phyloP scores from a whole-genome alignment of 257 asterid species.

The Jacaranda copaia region DNA sequence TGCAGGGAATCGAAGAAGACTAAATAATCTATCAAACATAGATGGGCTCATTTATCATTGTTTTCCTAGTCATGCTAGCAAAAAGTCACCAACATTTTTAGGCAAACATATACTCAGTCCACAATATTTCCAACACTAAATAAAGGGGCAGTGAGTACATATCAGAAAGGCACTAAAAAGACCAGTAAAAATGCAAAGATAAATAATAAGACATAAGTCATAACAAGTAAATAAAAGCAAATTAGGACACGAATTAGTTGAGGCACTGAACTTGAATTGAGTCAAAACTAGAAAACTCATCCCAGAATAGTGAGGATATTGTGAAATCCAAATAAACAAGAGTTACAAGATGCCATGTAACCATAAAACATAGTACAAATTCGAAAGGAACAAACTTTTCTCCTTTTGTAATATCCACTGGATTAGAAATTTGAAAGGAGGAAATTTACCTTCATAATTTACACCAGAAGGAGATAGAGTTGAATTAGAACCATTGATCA shows the following conservation, averaged over 20 bases:
- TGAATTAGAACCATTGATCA: conserved; percentile 64
- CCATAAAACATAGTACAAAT: conserved; percentile 8
- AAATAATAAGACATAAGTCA: not conserved
- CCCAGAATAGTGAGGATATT: conserved; percentile 11
- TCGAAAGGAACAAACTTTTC: not conserved
- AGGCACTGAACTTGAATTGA: conserved; percentile 32
- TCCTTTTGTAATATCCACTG: conserved; percentile 25
- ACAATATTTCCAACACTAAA: too few species aligned
- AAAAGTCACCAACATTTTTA: not conserved
- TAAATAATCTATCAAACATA: conserved; percentile 1
- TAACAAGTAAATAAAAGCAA: conserved; percentile 10
- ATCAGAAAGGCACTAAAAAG: conserved; percentile 13
- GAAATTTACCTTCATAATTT: conserved; percentile 87
- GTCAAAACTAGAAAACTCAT: conserved; percentile 1
- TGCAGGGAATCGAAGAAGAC: conserved; percentile 43
- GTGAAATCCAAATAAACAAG: conserved; percentile 20
- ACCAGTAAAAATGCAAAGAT: not conserved
- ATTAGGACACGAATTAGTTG: conserved; percentile 36
- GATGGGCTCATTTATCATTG: not conserved
- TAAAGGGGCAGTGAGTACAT: too few species aligned
- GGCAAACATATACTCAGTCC: not conserved
- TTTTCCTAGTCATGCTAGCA: conserved; percentile 10
- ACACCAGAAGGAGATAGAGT: conserved; percentile 97
- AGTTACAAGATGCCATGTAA: not conserved
- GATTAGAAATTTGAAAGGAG: conserved; percentile 36